phyloP scores from a whole-genome alignment of 1,284 basidiomycete genomes.

The Puccinia brachypodii region DNA sequence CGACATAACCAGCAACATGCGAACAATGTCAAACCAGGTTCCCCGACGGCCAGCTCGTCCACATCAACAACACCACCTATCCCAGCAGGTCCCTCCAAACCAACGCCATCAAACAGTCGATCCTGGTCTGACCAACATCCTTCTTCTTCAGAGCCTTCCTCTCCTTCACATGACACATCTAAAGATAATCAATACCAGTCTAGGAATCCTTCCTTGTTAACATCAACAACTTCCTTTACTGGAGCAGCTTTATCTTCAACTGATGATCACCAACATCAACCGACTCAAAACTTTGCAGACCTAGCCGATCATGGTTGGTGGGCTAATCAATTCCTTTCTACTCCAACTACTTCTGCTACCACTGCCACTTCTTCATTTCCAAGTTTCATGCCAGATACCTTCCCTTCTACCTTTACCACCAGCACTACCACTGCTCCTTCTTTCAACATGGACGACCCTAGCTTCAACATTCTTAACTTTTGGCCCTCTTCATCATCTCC shows the following conservation, averaged over 20 bases:
- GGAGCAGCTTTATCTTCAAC: not conserved
- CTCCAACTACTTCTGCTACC: not conserved
- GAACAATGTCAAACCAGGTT: not conserved
- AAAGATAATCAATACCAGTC: not conserved
- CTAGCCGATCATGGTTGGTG: not conserved
- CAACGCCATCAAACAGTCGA: not conserved
- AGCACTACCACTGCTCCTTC: too few relatives aligned
- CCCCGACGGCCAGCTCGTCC: not conserved
- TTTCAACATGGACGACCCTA: not conserved
- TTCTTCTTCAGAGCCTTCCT: not conserved
- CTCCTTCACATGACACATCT: not conserved
- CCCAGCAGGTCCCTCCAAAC: too few relatives aligned
- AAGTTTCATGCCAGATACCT: not conserved
- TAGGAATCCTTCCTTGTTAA: not conserved
- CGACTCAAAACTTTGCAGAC: not conserved
- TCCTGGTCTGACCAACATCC: not conserved
- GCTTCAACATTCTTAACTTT: not conserved
- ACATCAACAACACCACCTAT: not conserved
- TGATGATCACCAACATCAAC: too few relatives aligned
- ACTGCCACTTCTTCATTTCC: not conserved
- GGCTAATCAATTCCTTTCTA: not conserved
- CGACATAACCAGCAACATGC: not conserved
- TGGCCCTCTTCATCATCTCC: not conserved
- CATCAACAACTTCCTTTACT: not conserved
- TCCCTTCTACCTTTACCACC: too few relatives aligned